A percentile compares a stretch with the other conserved stretches of the same genome.
These are phyloP conservation scores for Vinca minor DNA, from an alignment of 257 asterid species.

Conservation along the genomic window DNA sequence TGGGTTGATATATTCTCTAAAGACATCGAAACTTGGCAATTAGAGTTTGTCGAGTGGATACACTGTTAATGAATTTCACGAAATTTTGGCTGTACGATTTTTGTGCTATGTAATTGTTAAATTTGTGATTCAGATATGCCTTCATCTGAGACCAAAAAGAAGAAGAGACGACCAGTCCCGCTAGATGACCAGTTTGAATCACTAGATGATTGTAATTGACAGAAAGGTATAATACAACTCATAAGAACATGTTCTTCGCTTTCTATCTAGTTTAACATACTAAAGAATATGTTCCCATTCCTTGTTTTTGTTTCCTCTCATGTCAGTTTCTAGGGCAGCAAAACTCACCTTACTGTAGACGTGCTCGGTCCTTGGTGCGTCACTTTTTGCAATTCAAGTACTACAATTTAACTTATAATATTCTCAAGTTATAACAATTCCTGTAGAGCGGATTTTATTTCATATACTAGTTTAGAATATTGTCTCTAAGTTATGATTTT, in stretches of 20 bases:
- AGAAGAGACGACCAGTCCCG: conserved; percentile 51
- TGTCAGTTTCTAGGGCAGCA: background rate
- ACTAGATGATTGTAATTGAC: conserved; percentile 43
- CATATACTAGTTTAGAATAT: background rate
- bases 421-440: background rate
- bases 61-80: too few relatives aligned
- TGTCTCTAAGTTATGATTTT: background rate
- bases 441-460: background rate
- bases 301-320: background rate
- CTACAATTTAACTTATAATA: background rate
- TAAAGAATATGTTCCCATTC: background rate
- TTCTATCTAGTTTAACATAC: background rate
- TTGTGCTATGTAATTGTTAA: background rate
- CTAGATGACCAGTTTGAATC: conserved; percentile 50
- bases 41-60: too few relatives aligned
- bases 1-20: too few relatives aligned
- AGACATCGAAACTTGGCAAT: too few relatives aligned
- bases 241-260: background rate
- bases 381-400: background rate
- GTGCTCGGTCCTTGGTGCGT: background rate
- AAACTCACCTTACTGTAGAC: background rate
- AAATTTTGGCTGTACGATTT: too few relatives aligned
- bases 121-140: conserved; percentile 45
- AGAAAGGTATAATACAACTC: conserved; percentile 20
- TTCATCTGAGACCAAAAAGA: conserved; percentile 38